Evolutionary conservation across 2,329 filamentous ascomycete genomes (phyloP).

Genomic region (Zopfia rhizophila): DNA sequence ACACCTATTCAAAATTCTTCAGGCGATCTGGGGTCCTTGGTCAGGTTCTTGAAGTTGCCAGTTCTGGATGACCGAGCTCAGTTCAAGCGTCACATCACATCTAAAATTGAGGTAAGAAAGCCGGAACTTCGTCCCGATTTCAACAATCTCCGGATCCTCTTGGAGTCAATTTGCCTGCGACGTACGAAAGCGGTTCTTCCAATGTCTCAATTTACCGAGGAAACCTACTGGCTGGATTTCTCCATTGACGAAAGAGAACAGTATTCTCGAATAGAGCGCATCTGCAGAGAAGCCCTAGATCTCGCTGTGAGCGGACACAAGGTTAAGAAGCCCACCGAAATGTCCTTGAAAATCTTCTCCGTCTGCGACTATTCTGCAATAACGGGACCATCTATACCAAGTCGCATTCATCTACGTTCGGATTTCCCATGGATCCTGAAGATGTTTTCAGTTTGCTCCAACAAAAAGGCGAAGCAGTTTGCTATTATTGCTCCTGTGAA

Average conservation of each 20-base stretch:
- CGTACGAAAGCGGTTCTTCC: too few relatives aligned
- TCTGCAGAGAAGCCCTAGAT: slow-evolving; percentile 19
- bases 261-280: too few relatives aligned
- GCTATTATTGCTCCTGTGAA: slow-evolving; percentile 17
- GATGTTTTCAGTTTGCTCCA: slow-evolving; percentile 21
- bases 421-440: slow-evolving; percentile 9
- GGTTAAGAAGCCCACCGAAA: slow-evolving; percentile 12
- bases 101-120: too few relatives aligned
- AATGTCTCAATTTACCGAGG: too few relatives aligned
- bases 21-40: slow-evolving; percentile 25
- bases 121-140: too few relatives aligned
- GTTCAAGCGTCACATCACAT: too few relatives aligned
- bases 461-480: slow-evolving; percentile 12
- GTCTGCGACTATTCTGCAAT: slow-evolving; percentile 41
- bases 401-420: too few relatives aligned
- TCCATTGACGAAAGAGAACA: slow-evolving; percentile 30
- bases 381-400: too few relatives aligned
- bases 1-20: slow-evolving; percentile 48
- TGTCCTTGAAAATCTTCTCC: slow-evolving; percentile 30
- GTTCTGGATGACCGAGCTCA: slow-evolving; percentile 29
- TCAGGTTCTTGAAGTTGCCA: slow-evolving; percentile 26
- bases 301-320: slow-evolving; percentile 18
- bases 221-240: too few relatives aligned
- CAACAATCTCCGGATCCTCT: too few relatives aligned
- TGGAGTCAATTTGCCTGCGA: too few relatives aligned